Base-by-base conservation (phyloP, 208 protist genomes). In the Trypanosoma conorhini region DNA sequence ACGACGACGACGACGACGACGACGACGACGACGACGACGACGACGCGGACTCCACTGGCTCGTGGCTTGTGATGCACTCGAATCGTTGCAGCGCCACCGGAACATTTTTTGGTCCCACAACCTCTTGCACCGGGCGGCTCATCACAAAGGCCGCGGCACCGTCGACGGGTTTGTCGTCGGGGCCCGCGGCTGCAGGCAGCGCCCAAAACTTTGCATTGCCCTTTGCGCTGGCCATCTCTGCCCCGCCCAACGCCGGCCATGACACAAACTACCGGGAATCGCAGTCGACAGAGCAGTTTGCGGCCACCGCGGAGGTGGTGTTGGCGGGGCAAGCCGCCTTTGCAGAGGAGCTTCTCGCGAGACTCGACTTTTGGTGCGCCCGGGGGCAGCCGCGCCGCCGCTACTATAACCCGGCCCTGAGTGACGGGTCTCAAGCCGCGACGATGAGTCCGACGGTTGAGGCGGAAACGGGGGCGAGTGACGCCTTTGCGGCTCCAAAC, bases 341-440 rank as follows among this genome's bases (percentile, higher is more conserved):
- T 62, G 76, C 81, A 9, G 63, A 83, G 31, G 87, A 95, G 69
- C 67, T 95, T 1, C 79, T 80, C 66, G 73, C 76, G 5, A 85
- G 86, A 0, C 31, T 95, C 22, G 75, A 83, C 46, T 93, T 92
- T 59, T 95, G 89, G 89, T 82, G 72, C 35, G 66, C 83, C 48
- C 84, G 87, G 17, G 89, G 89, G 0, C 79, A 87, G 62, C 76
- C 75, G 55, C 79, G 85, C 17, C 72, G 72, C 5, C 64, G 74
- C 24, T 75, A 74, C 21, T 88, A 71, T 59, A 57, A 70, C 26
- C 24, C 59, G 44, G 10, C 54, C 17, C 28, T 42, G 26, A 35
- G 15, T 54, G 42, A n/a, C 31, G 66, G 50, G 28, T 44, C 13
- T 28, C 42, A 67, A 57, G 9, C 59, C 5, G 31, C 40, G 38